These are phyloP conservation scores for Pseudopithomyces maydicus DNA, from an alignment of 2,329 filamentous ascomycete species.

Conservation along the genomic window DNA sequence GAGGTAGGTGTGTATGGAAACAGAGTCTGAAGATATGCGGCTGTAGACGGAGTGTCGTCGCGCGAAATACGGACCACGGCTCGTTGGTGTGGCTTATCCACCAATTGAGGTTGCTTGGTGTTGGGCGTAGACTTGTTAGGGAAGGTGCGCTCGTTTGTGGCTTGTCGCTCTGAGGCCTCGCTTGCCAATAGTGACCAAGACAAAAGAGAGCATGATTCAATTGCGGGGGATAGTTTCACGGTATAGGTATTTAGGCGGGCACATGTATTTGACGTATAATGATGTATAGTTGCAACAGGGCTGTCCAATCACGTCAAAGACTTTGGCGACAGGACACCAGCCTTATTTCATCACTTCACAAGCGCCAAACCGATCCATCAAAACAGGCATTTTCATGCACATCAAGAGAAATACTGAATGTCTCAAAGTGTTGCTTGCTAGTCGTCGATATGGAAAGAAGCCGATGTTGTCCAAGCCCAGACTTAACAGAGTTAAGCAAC, in stretches of 20 bases:
- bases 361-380: neutral
- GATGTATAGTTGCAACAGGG: neutral
- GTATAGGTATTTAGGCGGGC: too few relatives aligned
- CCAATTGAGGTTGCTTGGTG: slow-evolving; percentile 19
- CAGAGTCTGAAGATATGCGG: slow-evolving; percentile 1
- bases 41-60: slow-evolving; percentile 10
- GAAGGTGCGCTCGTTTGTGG: slow-evolving; percentile 31
- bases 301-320: neutral
- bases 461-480: neutral
- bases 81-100: slow-evolving; percentile 32
- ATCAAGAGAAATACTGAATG: neutral
- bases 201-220: slow-evolving; percentile 1
- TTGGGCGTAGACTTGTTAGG: slow-evolving; percentile 31
- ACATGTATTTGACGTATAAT: too few relatives aligned
- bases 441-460: neutral
- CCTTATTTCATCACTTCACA: too few relatives aligned
- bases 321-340: too few relatives aligned
- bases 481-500: slow-evolving; percentile 7
- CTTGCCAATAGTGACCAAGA: neutral
- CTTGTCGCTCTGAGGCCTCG: slow-evolving; percentile 7
- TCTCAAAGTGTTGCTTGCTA: neutral
- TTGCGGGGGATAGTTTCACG: neutral
- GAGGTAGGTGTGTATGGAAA: neutral
- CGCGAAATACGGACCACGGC: slow-evolving; percentile 17
- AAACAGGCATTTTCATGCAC: neutral